These are phyloP conservation scores for Mortierella hygrophila DNA, from an alignment of 192 early-diverging fungal genomes.

Conservation along the genomic window DNA sequence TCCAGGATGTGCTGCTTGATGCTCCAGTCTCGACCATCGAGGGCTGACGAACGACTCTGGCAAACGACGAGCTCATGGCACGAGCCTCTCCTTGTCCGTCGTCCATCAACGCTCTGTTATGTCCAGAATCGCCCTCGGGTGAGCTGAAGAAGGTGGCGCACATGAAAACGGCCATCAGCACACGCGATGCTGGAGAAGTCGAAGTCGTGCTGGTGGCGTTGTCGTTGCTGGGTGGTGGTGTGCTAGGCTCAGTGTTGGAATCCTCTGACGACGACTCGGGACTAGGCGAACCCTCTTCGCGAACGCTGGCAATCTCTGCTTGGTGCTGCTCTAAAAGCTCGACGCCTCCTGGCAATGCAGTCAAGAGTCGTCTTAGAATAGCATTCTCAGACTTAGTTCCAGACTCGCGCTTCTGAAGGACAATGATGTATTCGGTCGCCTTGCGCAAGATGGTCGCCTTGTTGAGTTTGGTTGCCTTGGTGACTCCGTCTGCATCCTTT, in stretches of 20 bases:
- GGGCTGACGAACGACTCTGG: conserved; percentile 14
- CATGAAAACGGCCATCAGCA: conserved; percentile 74
- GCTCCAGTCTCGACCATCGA: not conserved
- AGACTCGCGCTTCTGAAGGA: conserved; percentile 61
- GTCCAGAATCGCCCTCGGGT: conserved; percentile 35
- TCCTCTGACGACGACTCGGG: conserved; percentile 33
- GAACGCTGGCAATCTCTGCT: conserved; percentile 11
- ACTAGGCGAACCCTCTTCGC: conserved; percentile 19
- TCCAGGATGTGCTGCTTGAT: not conserved
- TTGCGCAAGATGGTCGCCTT: conserved; percentile 95
- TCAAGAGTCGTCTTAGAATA: conserved; percentile 56
- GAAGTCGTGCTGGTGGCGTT: conserved; percentile 31
- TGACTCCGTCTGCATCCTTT: conserved; percentile 81
- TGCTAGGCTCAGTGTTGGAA: conserved; percentile 29
- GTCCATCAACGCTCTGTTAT: conserved; percentile 39
- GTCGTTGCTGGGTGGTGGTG: conserved; percentile 44
- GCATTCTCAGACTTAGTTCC: conserved; percentile 62
- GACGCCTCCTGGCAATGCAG: conserved; percentile 60
- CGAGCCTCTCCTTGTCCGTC: conserved; percentile 49
- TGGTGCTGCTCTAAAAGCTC: conserved; percentile 54
- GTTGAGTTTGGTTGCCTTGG: conserved; percentile 89
- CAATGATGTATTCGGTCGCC: conserved; percentile 91
- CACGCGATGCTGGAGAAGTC: conserved; percentile 51
- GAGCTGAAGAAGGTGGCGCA: conserved; percentile 66
- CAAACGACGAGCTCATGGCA: conserved; percentile 41